Conservation (phyloP, 192 early-diverging fungal species). For the Cetraspora pellucida region DNA sequence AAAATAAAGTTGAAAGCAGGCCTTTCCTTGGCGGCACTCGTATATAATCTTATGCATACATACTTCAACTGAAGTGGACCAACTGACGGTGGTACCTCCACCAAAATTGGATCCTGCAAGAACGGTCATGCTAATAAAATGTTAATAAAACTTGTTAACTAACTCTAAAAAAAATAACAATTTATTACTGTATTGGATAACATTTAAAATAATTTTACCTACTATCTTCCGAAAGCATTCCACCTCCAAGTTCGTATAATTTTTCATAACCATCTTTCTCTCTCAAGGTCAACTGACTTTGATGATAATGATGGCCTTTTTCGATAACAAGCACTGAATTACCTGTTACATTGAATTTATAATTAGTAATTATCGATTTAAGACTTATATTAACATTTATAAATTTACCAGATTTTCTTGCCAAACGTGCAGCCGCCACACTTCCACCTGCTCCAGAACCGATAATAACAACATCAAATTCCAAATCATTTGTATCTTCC, state of each 20-base stretch:
- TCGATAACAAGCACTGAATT: constrained; percentile 73
- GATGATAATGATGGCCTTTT: constrained; percentile 65
- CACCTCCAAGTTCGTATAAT: constrained; percentile 60
- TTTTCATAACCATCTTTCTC: constrained; percentile 53
- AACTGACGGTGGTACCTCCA: constrained; percentile 76
- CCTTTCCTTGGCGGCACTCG: too few species aligned
- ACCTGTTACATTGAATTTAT: constrained; percentile 39
- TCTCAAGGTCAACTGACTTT: constrained; percentile 51
- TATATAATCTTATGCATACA: too few species aligned
- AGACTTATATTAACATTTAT: too few species aligned
- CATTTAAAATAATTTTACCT: not conserved
- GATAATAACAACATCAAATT: constrained; percentile 67
- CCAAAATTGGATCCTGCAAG: constrained; percentile 71
- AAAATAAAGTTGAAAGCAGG: too few species aligned
- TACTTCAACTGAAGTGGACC: constrained; percentile 61
- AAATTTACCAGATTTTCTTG: constrained; percentile 37
- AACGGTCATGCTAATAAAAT: constrained; percentile 39
- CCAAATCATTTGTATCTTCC: constrained; percentile 37
- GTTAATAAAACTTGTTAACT: too few species aligned
- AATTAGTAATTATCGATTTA: too few species aligned
- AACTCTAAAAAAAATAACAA: too few species aligned
- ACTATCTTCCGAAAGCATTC: constrained; percentile 55
- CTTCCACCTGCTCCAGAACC: constrained; percentile 73
- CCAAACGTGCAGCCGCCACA: constrained; percentile 66
- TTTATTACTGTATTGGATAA: too few species aligned